These are phyloP conservation scores for Bryum argenteum DNA, from an alignment of 225 moss, liverwort and hornwort species.

Conservation along the genomic window DNA sequence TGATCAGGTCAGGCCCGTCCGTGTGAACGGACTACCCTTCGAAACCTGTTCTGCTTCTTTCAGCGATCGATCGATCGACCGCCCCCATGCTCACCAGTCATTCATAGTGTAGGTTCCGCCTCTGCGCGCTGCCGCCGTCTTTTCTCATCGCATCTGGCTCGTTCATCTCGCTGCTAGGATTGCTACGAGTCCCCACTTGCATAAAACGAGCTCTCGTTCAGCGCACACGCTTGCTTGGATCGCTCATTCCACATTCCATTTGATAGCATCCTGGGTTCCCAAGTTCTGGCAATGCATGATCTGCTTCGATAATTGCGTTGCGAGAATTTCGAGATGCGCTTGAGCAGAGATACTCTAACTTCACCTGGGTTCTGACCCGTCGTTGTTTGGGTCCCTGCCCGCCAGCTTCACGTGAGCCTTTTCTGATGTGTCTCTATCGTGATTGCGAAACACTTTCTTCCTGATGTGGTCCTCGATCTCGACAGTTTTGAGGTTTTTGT, in stretches of 20 bases:
- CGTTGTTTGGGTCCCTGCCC: constrained; percentile 34
- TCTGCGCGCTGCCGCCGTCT: constrained; percentile 12
- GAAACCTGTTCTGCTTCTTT: neutral
- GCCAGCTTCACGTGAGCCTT: constrained; percentile 29
- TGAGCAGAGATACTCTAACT: constrained; percentile 26
- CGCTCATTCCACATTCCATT: neutral
- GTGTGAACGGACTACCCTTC: neutral
- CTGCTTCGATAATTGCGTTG: constrained; percentile 14
- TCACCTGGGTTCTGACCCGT: constrained; percentile 32
- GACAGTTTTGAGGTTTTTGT: constrained; percentile 7
- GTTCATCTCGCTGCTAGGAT: neutral
- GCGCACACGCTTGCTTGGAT: neutral
- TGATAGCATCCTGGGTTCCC: neutral
- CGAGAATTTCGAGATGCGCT: constrained; percentile 26
- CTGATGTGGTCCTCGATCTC: constrained; percentile 1
- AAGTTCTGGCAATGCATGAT: constrained; percentile 3
- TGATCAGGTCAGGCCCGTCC: neutral
- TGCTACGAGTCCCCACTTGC: constrained; percentile 14
- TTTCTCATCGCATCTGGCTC: neutral
- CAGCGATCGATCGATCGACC: too few species aligned
- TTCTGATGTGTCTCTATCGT: constrained; percentile 21
- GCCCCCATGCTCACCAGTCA: neutral
- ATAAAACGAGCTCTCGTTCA: neutral
- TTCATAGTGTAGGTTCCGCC: neutral
- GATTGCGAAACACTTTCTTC: neutral